These are phyloP conservation scores for Dothidotthia symphoricarpi DNA, from an alignment of 2,329 filamentous ascomycete species.

Conservation along the genomic window DNA sequence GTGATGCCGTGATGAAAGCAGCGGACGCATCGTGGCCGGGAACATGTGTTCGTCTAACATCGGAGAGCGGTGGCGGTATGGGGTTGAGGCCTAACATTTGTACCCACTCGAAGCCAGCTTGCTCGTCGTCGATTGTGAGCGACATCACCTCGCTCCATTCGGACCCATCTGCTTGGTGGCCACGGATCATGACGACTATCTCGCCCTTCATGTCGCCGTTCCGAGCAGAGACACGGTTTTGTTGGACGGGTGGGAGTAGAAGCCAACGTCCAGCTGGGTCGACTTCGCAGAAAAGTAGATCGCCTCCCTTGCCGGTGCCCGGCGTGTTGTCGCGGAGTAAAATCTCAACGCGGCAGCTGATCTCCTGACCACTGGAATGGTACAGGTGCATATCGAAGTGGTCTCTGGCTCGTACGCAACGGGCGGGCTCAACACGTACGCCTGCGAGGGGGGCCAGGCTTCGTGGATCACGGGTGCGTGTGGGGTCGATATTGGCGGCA, in stretches of 20 bases:
- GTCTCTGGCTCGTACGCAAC: constrained; percentile 86
- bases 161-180: constrained; percentile 57
- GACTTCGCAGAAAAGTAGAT: constrained; percentile 91
- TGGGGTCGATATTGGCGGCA: constrained; percentile 78
- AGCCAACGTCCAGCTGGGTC: constrained; percentile 76
- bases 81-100: constrained; percentile 72
- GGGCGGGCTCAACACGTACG: constrained; percentile 69
- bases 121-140: constrained; percentile 72
- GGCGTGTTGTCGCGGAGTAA: constrained; percentile 77
- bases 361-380: constrained; percentile 85
- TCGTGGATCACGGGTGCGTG: constrained; percentile 72
- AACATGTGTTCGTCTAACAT: constrained; percentile 43
- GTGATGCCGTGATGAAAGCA: constrained; percentile 47
- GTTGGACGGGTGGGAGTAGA: constrained; percentile 83
- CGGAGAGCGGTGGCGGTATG: constrained; percentile 57
- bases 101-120: constrained; percentile 81
- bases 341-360: constrained; percentile 86
- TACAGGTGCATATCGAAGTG: constrained; percentile 80
- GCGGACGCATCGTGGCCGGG: constrained; percentile 55
- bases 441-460: constrained; percentile 70
- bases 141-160: constrained; percentile 84
- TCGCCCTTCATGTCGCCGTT: constrained; percentile 69
- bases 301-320: constrained; percentile 67
- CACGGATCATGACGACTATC: constrained; percentile 84
- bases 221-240: constrained; percentile 73